Evolutionary conservation across 441 rosid genomes (phyloP).

Genomic region (Macaranga tanarius): DNA sequence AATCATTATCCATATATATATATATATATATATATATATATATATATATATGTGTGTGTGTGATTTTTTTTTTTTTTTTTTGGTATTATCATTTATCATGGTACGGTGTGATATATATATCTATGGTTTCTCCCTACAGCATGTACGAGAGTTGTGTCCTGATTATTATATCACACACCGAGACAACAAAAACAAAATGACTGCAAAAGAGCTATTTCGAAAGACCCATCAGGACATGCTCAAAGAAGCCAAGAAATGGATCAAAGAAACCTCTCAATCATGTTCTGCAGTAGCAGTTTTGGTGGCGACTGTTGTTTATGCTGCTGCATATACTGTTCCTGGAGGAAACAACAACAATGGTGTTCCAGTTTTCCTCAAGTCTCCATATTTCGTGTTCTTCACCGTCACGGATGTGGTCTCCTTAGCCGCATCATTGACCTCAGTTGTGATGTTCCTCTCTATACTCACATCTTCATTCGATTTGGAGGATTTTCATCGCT

Average conservation of each 20-base stretch:
- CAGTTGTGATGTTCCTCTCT: slow-evolving; percentile 25
- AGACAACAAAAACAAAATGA: not conserved
- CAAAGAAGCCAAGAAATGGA: slow-evolving; percentile 19
- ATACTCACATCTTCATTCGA: slow-evolving; percentile 22
- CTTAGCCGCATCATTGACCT: slow-evolving; percentile 22
- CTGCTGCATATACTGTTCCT: slow-evolving; percentile 29
- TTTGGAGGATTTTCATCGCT: not conserved
- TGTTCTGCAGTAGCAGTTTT: slow-evolving; percentile 26
- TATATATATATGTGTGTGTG: too few relatives aligned
- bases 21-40: too few relatives aligned
- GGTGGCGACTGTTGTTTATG: slow-evolving; percentile 23
- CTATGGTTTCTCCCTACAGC: not conserved
- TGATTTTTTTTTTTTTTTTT: too few relatives aligned
- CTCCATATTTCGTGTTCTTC: slow-evolving; percentile 14
- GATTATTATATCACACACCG: slow-evolving; percentile 5
- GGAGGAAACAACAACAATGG: slow-evolving; percentile 24
- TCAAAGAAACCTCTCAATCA: slow-evolving; percentile 23
- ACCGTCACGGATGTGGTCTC: slow-evolving; percentile 17
- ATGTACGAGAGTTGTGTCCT: slow-evolving; percentile 5
- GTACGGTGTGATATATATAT: too few relatives aligned
- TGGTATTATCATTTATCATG: too few relatives aligned
- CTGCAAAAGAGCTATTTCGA: slow-evolving; percentile 19
- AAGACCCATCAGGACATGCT: not conserved
- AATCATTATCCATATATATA: too few relatives aligned
- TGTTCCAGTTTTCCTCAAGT: slow-evolving; percentile 11